Conservation (phyloP, 345 rosid genomes). For the Euphorbia tirucalli region DNA sequence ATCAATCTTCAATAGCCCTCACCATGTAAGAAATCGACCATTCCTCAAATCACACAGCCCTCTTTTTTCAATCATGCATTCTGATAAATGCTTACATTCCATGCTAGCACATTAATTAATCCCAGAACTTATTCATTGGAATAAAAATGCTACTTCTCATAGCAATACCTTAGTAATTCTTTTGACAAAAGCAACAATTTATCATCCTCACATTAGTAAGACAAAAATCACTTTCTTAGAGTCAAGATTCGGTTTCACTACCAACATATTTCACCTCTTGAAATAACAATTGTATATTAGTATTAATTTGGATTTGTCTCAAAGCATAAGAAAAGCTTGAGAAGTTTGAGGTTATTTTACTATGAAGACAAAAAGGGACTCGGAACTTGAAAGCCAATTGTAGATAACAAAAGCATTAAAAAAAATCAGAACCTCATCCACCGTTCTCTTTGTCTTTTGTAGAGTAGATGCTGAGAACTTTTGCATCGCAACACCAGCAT, state of each 20-base stretch:
- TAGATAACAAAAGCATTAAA: not conserved
- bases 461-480: slow-evolving; percentile 93
- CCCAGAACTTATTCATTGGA: not conserved
- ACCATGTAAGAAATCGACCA: not conserved
- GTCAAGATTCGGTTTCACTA: not conserved
- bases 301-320: not conserved
- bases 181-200: not conserved
- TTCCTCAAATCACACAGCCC: not conserved
- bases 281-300: not conserved
- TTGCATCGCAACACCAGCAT: slow-evolving; percentile 98
- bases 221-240: not conserved
- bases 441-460: slow-evolving; percentile 87
- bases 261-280: not conserved
- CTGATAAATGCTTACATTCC: not conserved
- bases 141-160: not conserved
- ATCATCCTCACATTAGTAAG: not conserved
- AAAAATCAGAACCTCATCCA: slow-evolving; percentile 62
- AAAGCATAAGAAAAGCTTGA: slow-evolving; percentile 1
- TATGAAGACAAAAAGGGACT: not conserved
- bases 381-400: not conserved
- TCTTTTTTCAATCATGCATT: not conserved
- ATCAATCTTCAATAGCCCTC: not conserved
- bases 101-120: not conserved
- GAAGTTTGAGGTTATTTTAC: not conserved
- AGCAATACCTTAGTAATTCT: not conserved